These are phyloP conservation scores for Rhododendron molle DNA, from an alignment of 148 eudicot species.

Conservation along the genomic window DNA sequence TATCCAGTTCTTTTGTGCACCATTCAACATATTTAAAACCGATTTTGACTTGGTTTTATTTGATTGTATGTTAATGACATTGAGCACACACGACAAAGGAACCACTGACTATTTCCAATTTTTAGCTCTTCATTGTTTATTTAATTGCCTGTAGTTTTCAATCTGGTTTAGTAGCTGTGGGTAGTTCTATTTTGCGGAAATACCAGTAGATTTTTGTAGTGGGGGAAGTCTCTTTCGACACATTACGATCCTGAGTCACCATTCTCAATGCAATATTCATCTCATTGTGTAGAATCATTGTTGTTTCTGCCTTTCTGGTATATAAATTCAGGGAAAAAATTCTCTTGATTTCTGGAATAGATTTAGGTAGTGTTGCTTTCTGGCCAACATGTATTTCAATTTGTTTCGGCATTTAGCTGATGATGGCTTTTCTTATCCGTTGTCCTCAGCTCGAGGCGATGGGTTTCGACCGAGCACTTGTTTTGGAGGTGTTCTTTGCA, in stretches of 20 bases:
- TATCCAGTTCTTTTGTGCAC: background rate
- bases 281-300: background rate
- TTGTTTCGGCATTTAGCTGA: background rate
- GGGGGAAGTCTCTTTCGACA: background rate
- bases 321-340: background rate
- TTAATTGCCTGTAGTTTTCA: background rate
- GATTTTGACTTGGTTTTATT: background rate
- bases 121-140: background rate
- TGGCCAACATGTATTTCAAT: background rate
- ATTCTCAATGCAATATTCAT: background rate
- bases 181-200: background rate
- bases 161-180: background rate
- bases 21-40: background rate
- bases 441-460: constrained; percentile 68
- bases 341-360: background rate
- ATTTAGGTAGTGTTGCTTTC: background rate
- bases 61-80: background rate
- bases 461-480: constrained; percentile 71
- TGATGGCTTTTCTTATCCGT: background rate
- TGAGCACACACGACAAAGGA: background rate
- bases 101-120: background rate
- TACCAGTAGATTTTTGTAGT: background rate
- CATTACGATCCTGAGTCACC: background rate
- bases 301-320: background rate
- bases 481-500: constrained; percentile 70